Evolutionary conservation across 257 asterid genomes (phyloP), one percentile per base, ranked within the genome.

Genomic region (Solanum ossicruentum): DNA sequence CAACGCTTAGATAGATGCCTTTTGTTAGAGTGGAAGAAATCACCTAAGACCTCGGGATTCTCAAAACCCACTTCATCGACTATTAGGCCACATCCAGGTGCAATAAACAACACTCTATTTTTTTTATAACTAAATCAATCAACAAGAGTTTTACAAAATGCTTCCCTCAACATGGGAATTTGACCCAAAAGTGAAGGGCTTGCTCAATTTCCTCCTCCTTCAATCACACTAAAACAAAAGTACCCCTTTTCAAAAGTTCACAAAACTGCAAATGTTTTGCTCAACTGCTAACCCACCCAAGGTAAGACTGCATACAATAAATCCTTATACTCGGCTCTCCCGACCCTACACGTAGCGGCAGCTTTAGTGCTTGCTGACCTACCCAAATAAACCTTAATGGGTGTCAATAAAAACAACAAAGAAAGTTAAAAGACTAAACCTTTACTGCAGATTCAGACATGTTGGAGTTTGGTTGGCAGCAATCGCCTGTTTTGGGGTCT

Each of bases 401-500:
- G 8, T 26, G 23, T 66, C 26, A 67, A 41, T 9, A 5, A 21
- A 77, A 82, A 60, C 10, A 39, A 55, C 12, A 17, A 36, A 57
- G 56, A 52, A 61, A 63, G 41, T 45, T n/a, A 63, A 49, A 43
- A 73, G 58, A 71, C 39, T n/a, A 51, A 69, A 49, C 69, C 84
- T 80, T 69, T 66, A 80, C 21, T 13, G 90, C 69, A 82, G 89
- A 75, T 39, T 88, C 92, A 83, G 47, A 36, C 2, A 82, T 82
- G 43, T 87, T 72, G 28, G 90, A 84, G 45, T 9, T 82, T 2
- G 56, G 80, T 84, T 87, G 88, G 81, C 92, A 89, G 70, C 85
- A 85, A 26, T 88, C 92, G 15, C 81, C 78, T 21, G 93, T 84
- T 87, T 87, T 79, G 55, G 92, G 86, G 39, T 86, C 87, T 83